Percentiles rank a stretch among this genome's conserved stretches.
Evolutionary conservation across 1,284 basidiomycete species (phyloP).

Genomic region (Takashimella tepidaria): DNA sequence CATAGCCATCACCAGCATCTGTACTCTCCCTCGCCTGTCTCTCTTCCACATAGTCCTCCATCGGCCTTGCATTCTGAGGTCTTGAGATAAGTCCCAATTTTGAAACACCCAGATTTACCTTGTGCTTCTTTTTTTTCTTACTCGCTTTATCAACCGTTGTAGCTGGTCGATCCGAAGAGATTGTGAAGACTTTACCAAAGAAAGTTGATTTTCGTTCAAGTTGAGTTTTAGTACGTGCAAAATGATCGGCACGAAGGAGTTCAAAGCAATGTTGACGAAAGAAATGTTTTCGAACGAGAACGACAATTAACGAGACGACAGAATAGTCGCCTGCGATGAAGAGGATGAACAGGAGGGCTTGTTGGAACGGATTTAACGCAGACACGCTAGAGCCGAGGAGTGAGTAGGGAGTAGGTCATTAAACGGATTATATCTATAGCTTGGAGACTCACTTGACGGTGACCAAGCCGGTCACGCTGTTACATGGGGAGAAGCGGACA

Average conservation of each 20-base stretch:
- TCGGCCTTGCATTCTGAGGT: constrained; percentile 4
- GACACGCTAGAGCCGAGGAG: constrained; percentile 21
- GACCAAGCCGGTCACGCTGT: constrained; percentile 28
- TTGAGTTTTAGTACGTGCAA: constrained; percentile 16
- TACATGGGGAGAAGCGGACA: too few species aligned
- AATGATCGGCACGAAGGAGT: constrained; percentile 19
- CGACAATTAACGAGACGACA: constrained; percentile 32
- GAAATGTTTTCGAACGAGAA: constrained; percentile 32
- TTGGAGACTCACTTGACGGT: constrained; percentile 35
- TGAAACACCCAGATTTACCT: too few species aligned
- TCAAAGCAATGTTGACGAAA: constrained; percentile 30
- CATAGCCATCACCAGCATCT: background rate
- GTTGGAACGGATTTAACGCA: constrained; percentile 31
- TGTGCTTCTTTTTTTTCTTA: too few species aligned
- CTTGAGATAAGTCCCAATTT: constrained; percentile 3
- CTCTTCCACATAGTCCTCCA: constrained; percentile 3
- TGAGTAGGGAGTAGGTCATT: background rate
- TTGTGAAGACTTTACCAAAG: background rate
- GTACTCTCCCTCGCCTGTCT: background rate
- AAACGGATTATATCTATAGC: too few species aligned
- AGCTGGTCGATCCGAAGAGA: background rate
- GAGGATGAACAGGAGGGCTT: constrained; percentile 35
- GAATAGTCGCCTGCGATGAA: constrained; percentile 34
- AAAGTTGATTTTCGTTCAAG: background rate
- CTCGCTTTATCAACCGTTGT: background rate